These are phyloP conservation scores for Punica granatum DNA, from an alignment of 345 rosid species.

Conservation along the genomic window DNA sequence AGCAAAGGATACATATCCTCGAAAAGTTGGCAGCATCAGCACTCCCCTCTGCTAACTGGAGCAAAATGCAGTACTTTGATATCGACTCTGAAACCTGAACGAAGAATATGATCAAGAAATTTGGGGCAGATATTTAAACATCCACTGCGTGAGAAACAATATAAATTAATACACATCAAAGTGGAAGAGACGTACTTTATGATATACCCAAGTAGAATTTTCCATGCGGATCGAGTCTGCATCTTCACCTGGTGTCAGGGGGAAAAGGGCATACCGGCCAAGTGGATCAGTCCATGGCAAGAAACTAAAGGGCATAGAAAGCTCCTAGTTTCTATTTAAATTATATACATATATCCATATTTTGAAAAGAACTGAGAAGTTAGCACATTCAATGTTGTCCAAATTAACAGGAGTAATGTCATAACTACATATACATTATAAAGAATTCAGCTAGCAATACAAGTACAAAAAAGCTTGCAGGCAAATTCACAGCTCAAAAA, in stretches of 20 bases:
- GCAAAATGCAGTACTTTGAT: conserved; percentile 63
- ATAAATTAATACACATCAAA: background rate
- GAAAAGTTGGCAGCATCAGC: conserved; percentile 58
- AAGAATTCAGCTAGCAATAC: background rate
- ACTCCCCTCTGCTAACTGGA: conserved; percentile 55
- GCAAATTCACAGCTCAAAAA: background rate
- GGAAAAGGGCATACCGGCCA: background rate
- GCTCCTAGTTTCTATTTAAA: background rate
- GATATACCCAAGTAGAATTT: conserved; percentile 50
- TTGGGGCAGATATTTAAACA: background rate
- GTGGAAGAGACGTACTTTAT: conserved; percentile 22
- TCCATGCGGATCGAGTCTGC: conserved; percentile 48
- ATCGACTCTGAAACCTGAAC: conserved; percentile 60
- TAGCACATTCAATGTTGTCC: background rate
- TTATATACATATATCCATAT: background rate
- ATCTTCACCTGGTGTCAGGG: conserved; percentile 39
- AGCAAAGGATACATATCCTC: conserved; percentile 78
- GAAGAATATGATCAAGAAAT: background rate
- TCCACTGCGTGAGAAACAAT: conserved; percentile 3
- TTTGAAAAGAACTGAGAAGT: background rate
- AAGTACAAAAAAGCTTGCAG: background rate
- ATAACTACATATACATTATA: background rate
- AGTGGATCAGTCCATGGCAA: background rate
- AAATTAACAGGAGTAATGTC: background rate
- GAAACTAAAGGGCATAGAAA: background rate